Conservation (phyloP, 2,329 filamentous ascomycete genomes). For the Didymella keratinophila region DNA sequence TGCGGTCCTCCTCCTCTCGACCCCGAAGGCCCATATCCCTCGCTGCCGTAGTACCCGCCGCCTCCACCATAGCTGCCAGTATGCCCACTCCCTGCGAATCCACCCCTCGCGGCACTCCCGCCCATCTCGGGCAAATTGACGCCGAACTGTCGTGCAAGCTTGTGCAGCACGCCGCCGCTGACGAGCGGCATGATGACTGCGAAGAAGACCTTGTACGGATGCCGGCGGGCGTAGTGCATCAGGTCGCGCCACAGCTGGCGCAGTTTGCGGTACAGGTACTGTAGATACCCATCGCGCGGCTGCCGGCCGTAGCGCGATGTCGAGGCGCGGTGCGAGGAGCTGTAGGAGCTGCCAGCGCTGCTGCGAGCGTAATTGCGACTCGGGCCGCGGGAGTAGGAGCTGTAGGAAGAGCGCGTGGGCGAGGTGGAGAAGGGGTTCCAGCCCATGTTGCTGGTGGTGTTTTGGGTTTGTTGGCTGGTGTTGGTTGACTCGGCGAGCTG, state of each 20-base stretch:
- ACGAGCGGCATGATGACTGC: conserved; percentile 87
- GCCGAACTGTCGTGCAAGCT: conserved; percentile 80
- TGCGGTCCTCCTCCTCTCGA: conserved; percentile 23
- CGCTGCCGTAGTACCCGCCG: conserved; percentile 56
- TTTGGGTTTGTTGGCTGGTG: conserved; percentile 9
- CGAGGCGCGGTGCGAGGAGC: conserved; percentile 57
- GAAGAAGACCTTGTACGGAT: conserved; percentile 91
- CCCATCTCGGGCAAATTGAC: conserved; percentile 72
- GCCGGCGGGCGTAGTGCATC: conserved; percentile 78
- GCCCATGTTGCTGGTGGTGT: conserved; percentile 39
- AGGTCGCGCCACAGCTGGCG: conserved; percentile 82
- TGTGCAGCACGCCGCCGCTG: conserved; percentile 81
- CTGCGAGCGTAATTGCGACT: conserved; percentile 36
- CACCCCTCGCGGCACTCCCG: conserved; percentile 35
- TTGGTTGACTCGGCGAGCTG: conserved; percentile 16
- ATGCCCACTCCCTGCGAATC: conserved; percentile 32
- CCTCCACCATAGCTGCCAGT: conserved; percentile 6
- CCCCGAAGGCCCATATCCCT: conserved; percentile 49
- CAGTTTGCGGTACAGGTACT: conserved; percentile 76
- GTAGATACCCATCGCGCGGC: conserved; percentile 80
- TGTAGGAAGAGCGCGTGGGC: conserved; percentile 30
- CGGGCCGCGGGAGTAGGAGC: conserved; percentile 17
- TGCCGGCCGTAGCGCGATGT: conserved; percentile 79
- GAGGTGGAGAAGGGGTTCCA: conserved; percentile 48
- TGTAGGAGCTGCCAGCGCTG: conserved; percentile 38